These are phyloP conservation scores for Cystobasidium onofrii DNA, from an alignment of 768 basidiomycete species.

Conservation along the genomic window DNA sequence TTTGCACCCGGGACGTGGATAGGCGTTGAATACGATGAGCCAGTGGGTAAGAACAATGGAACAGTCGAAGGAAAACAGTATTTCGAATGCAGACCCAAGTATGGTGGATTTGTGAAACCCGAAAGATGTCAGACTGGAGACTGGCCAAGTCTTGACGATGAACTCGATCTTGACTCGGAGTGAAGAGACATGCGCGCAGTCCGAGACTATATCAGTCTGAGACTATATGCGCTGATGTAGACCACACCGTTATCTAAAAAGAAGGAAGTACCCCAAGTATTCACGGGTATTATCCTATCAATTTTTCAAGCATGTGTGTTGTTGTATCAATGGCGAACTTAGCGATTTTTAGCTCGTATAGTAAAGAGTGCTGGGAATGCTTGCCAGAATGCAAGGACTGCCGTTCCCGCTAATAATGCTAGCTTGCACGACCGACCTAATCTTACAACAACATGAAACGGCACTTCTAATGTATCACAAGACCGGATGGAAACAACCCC, in stretches of 20 bases:
- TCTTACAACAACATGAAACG: background rate
- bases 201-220: too few relatives aligned
- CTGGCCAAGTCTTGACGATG: slow-evolving; percentile 9
- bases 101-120: slow-evolving; percentile 84
- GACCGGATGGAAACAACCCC: background rate
- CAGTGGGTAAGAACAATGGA: slow-evolving; percentile 92
- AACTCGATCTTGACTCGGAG: background rate
- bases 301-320: too few relatives aligned
- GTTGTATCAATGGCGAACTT: too few relatives aligned
- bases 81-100: slow-evolving; percentile 64
- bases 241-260: too few relatives aligned
- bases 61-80: slow-evolving; percentile 63
- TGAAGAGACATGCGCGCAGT: background rate
- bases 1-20: slow-evolving; percentile 81
- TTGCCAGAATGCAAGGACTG: too few relatives aligned
- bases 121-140: slow-evolving; percentile 8
- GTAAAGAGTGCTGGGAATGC: too few relatives aligned
- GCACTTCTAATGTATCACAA: background rate
- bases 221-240: too few relatives aligned
- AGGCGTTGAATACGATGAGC: slow-evolving; percentile 72
- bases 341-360: too few relatives aligned
- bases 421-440: too few relatives aligned
- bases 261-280: too few relatives aligned
- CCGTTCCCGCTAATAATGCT: too few relatives aligned
- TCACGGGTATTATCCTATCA: too few relatives aligned